Evolutionary conservation across 1,139 yeast species (phyloP), one percentile per base, ranked within the genome.

Genomic region (Hyphopichia pseudoburtonii): DNA sequence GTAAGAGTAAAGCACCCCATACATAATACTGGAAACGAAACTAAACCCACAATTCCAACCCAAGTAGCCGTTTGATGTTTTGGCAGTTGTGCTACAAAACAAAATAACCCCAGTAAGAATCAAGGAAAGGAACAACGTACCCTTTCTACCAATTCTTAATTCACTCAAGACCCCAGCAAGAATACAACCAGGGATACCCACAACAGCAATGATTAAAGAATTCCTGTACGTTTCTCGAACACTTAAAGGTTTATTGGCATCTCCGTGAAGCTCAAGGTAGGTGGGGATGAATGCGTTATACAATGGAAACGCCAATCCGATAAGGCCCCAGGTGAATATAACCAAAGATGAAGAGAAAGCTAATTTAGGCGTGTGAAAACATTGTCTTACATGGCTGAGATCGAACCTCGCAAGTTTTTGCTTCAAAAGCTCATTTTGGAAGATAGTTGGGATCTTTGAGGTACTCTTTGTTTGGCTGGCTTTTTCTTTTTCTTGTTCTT

Each of bases 31-130:
- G 21, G 73, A 66, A 31, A 56, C 55, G 41, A 69, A 66, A 38
- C 66, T 63, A 48, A 70, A 69, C 17, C 60, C 62, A 44, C 74
- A 70, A 43, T 64, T 69, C 73, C 72, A 69, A n/a, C 66, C 74
- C 46, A 70, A 55, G 42, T 63, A 54, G 15, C 69, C 64, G 43
- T 67, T 58, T 28, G 68, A 48, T 6, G 66, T 54, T 34, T 57
- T 66, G 11, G 76, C 71, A 4, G 74, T 69, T 11, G 75, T 69
- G 12, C 73, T 64, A 17, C 62, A 63, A 43, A 67, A 67, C 30
- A 69, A 52, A 30, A 69, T 54, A 4, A 68, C 59, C 1, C 75
- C 76, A 0, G 74, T 69, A 39, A 66, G 46, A 4, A 66, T 27
- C 25, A 66, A 50, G 2, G 73, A 63, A 3, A 47, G 49, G 17